These are phyloP conservation scores for Hypoxylon sp. DNA, from an alignment of 2,329 filamentous ascomycete genomes.

Conservation along the genomic window DNA sequence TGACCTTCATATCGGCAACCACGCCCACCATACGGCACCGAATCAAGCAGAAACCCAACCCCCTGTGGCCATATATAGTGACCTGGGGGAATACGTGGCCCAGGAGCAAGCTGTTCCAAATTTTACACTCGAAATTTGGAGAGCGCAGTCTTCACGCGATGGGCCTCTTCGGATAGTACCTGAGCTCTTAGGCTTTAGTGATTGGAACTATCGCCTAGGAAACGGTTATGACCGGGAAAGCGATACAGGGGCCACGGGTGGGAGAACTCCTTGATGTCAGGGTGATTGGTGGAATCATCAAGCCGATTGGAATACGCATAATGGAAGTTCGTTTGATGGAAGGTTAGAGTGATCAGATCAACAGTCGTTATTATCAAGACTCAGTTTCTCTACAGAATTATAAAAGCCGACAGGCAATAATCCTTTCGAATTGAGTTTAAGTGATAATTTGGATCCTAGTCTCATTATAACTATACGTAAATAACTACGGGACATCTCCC, in stretches of 20 bases:
- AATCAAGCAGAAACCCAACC: not conserved
- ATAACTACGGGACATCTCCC: not conserved
- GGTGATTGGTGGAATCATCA: not conserved
- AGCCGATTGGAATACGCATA: not conserved
- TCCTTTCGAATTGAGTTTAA: not conserved
- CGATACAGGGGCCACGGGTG: conserved; percentile 17
- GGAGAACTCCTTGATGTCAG: not conserved
- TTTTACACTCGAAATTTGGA: conserved; percentile 22
- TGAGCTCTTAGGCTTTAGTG: not conserved
- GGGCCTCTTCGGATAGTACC: conserved; percentile 25
- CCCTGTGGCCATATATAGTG: not conserved
- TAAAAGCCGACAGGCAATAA: not conserved
- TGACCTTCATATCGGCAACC: not conserved
- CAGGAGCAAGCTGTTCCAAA: conserved; percentile 11
- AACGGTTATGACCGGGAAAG: conserved; percentile 3
- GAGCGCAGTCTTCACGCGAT: conserved; percentile 13
- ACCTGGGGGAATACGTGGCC: conserved; percentile 11
- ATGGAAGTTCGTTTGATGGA: not conserved
- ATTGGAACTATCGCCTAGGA: not conserved
- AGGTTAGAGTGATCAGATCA: not conserved
- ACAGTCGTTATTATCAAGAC: not conserved
- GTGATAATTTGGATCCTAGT: not conserved
- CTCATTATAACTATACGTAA: not conserved
- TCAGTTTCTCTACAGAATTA: not conserved
- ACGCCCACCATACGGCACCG: not conserved